phyloP scores from a whole-genome alignment of 495 filamentous ascomycete species.

The Zalerion maritima region DNA sequence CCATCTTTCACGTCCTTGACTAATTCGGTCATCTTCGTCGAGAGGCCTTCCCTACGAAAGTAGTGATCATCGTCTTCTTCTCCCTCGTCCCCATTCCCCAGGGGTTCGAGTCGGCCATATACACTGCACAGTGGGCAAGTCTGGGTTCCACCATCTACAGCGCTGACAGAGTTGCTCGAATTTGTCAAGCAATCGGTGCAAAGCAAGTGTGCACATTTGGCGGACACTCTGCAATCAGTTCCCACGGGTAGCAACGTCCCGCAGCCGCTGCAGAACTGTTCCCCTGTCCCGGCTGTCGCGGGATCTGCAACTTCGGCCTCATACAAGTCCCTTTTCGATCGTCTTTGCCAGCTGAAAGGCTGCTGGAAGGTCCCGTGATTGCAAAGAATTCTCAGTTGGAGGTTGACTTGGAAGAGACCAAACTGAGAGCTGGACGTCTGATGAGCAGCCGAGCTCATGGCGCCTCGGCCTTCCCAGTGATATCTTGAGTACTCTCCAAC shows the following conservation, averaged over 20 bases:
- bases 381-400: slow-evolving; percentile 30
- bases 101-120: background rate
- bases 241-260: slow-evolving; percentile 1
- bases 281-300: slow-evolving; percentile 3
- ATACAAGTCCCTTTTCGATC: slow-evolving; percentile 11
- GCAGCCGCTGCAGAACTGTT: background rate
- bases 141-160: slow-evolving; percentile 1
- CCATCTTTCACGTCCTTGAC: slow-evolving; percentile 17
- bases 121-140: slow-evolving; percentile 1
- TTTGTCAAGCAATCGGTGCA: slow-evolving; percentile 15
- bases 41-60: slow-evolving; percentile 11
- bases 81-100: background rate
- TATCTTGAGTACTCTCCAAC: slow-evolving; percentile 12
- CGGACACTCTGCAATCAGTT: slow-evolving; percentile 4
- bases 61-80: slow-evolving; percentile 6
- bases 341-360: slow-evolving; percentile 19
- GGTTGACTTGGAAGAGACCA: slow-evolving; percentile 24
- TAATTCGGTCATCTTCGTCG: slow-evolving; percentile 22
- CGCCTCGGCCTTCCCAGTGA: too few species aligned
- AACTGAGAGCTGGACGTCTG: too few species aligned
- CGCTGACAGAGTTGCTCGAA: slow-evolving; percentile 6
- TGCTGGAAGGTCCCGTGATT: slow-evolving; percentile 32
- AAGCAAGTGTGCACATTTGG: slow-evolving; percentile 17
- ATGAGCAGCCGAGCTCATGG: too few species aligned
- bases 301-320: slow-evolving; percentile 10